phyloP scores from a whole-genome alignment of 208 protist genomes.

The Angomonas deanei region DNA sequence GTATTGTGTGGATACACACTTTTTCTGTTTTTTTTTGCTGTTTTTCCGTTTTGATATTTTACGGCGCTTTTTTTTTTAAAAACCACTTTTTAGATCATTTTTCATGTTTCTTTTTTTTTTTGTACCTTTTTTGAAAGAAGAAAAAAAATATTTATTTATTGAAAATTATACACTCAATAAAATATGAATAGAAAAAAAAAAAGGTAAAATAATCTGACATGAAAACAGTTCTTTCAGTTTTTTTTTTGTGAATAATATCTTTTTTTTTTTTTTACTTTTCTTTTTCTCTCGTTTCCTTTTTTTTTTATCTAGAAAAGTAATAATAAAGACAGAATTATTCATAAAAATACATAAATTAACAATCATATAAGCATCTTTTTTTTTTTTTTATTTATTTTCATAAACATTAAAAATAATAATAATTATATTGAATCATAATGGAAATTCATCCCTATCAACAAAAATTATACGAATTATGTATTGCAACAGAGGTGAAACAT shows the following conservation, averaged over 20 bases:
- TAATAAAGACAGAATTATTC: neutral
- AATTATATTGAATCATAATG: neutral
- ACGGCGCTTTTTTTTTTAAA: neutral
- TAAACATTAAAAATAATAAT: neutral
- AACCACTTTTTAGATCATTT: neutral
- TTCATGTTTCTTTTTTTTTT: neutral
- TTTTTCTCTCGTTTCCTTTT: conserved; percentile 4
- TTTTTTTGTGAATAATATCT: neutral
- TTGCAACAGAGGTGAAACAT: conserved; percentile 34
- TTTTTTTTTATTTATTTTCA: conserved; percentile 1
- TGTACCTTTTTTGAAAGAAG: neutral
- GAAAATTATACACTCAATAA: neutral
- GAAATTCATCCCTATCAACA: neutral
- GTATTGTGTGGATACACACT: too few species aligned
- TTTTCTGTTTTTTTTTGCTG: too few species aligned
- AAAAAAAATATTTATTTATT: neutral
- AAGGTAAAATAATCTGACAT: neutral
- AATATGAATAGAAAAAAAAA: neutral
- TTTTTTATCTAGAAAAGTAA: neutral
- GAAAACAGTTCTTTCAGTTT: neutral
- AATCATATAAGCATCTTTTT: too few species aligned
- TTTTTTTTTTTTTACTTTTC: conserved; percentile 14
- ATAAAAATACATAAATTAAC: neutral
- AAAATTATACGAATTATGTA: conserved; percentile 5
- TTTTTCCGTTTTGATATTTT: neutral